Percentiles rank a stretch among this genome's conserved stretches.
Conservation (phyloP, 441 rosid genomes). For the Populus hybrid region DNA sequence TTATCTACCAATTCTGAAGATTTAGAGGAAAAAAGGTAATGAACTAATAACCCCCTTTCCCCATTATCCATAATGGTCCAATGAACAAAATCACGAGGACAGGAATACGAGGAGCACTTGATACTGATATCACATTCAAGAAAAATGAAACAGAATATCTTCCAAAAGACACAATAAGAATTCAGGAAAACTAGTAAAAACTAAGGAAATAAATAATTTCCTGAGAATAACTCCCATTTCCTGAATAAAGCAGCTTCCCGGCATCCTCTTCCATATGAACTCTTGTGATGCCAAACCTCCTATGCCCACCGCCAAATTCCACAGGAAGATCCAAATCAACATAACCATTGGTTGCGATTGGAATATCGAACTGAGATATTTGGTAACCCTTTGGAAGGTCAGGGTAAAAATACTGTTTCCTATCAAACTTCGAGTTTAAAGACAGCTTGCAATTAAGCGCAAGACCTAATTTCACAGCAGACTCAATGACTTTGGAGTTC, state of each 20-base stretch:
- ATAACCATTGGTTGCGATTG: constrained; percentile 69
- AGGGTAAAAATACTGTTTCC: constrained; percentile 95
- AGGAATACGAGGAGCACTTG: not conserved
- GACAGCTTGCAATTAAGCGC: constrained; percentile 86
- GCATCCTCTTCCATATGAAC: constrained; percentile 99
- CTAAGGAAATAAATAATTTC: constrained; percentile 27
- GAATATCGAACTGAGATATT: constrained; percentile 93
- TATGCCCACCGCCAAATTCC: constrained; percentile 89
- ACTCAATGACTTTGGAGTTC: constrained; percentile 80
- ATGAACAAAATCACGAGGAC: not conserved
- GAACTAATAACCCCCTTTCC: not conserved
- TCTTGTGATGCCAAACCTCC: constrained; percentile 85
- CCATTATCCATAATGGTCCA: not conserved
- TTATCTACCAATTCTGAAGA: not conserved
- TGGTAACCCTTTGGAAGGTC: constrained; percentile 97
- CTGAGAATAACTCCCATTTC: constrained; percentile 69
- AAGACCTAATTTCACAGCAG: constrained; percentile 78
- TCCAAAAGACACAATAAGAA: not conserved
- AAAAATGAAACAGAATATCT: not conserved
- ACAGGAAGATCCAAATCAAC: constrained; percentile 81
- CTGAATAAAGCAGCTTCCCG: constrained; percentile 84
- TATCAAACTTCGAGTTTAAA: constrained; percentile 78
- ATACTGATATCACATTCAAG: constrained; percentile 5
- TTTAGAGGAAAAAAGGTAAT: not conserved
- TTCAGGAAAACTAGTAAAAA: not conserved